phyloP scores from a whole-genome alignment of 148 eudicot species.

The Nepenthes gracilis region DNA sequence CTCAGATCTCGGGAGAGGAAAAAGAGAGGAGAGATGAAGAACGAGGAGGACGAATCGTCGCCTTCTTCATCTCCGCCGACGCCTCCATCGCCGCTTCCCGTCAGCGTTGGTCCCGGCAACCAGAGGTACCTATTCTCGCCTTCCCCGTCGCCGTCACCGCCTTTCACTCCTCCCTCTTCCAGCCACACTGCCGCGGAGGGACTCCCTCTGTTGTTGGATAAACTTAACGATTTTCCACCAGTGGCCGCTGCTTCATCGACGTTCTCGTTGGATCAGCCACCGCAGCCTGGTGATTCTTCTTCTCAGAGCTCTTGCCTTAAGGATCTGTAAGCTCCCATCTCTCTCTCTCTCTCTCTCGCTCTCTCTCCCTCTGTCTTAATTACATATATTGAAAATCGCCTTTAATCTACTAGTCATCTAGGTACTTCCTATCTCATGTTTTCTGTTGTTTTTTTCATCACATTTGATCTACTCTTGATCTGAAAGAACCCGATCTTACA shows the following conservation, averaged over 20 bases:
- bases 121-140: conserved; percentile 22
- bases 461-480: too few relatives aligned
- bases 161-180: conserved; percentile 8
- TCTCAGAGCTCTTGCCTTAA: conserved; percentile 13
- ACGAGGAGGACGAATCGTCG: conserved; percentile 10
- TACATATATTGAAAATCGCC: too few relatives aligned
- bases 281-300: neutral
- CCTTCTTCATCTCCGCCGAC: conserved; percentile 27
- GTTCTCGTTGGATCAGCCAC: conserved; percentile 17
- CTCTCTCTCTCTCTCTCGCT: too few relatives aligned
- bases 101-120: conserved; percentile 28
- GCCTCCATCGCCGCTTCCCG: conserved; percentile 28
- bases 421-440: too few relatives aligned
- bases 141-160: conserved; percentile 14
- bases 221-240: neutral
- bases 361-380: too few relatives aligned
- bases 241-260: neutral
- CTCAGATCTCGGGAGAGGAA: neutral
- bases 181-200: conserved; percentile 15
- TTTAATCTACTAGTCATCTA: too few relatives aligned
- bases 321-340: conserved; percentile 7
- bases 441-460: too few relatives aligned
- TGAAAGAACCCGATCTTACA: too few relatives aligned
- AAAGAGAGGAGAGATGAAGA: conserved; percentile 3
- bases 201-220: conserved; percentile 9